Conservation (phyloP, 306 rosid species). For the Pueraria montana region DNA sequence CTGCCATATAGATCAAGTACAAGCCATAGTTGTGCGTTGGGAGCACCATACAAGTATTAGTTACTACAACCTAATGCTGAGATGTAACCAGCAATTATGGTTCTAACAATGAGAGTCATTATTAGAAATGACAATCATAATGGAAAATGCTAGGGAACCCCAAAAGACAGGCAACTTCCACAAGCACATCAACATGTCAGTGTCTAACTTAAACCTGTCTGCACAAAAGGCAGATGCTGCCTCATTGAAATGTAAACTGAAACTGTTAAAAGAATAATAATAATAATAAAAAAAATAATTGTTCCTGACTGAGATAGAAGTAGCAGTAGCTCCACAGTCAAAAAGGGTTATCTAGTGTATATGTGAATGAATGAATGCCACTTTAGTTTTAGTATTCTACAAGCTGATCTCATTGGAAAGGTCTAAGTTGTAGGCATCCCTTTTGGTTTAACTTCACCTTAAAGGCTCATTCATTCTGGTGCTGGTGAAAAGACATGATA, state of each 20-base stretch:
- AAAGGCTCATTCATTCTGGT: conserved; percentile 47
- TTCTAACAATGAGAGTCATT: conserved; percentile 27
- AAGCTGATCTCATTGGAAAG: conserved; percentile 47
- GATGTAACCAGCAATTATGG: conserved; percentile 43
- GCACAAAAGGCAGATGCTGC: conserved; percentile 31
- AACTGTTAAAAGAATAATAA: conserved; percentile 10
- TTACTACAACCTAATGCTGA: conserved; percentile 33
- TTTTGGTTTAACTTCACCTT: conserved; percentile 46
- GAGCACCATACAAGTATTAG: conserved; percentile 30
- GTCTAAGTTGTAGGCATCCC: conserved; percentile 46
- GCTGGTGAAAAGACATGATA: conserved; percentile 39
- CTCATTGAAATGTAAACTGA: conserved; percentile 13
- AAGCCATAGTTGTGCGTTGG: conserved; percentile 7
- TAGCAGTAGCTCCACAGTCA: conserved; percentile 3
- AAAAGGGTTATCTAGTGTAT: conserved; percentile 13
- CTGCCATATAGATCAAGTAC: conserved; percentile 22
- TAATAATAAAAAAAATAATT: neutral
- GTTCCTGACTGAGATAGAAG: neutral
- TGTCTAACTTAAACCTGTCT: conserved; percentile 43
- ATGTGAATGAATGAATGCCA: neutral
- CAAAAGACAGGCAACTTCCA: conserved; percentile 43
- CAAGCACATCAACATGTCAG: conserved; percentile 32
- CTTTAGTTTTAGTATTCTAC: conserved; percentile 49
- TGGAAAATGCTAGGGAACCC: conserved; percentile 45
- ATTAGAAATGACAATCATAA: conserved; percentile 37